phyloP scores from a whole-genome alignment of 352 stramenopile genomes.

The Globisporangium spiculum region DNA sequence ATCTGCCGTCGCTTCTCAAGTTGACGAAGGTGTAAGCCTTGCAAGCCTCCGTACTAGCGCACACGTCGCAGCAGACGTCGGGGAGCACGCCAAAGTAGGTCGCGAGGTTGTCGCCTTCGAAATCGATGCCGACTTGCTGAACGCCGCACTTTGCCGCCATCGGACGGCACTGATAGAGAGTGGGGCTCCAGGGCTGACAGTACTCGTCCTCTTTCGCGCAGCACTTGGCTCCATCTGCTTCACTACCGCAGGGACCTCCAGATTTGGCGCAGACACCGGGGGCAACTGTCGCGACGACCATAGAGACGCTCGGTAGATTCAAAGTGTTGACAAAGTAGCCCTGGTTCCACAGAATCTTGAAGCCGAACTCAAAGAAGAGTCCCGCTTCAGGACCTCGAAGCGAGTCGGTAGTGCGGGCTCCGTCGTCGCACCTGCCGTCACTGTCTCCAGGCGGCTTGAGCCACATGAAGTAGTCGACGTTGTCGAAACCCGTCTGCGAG shows the following conservation, averaged over 20 bases:
- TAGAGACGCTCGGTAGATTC: neutral
- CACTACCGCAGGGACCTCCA: neutral
- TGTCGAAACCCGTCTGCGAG: conserved; percentile 35
- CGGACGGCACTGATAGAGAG: conserved; percentile 6
- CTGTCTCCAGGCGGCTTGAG: conserved; percentile 64
- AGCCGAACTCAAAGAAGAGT: conserved; percentile 53
- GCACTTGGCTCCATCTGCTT: neutral
- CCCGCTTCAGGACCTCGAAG: conserved; percentile 39
- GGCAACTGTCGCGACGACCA: neutral
- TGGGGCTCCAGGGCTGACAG: conserved; percentile 11
- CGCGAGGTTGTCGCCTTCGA: conserved; percentile 5
- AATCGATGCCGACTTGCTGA: conserved; percentile 1
- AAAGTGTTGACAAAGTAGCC: conserved; percentile 51
- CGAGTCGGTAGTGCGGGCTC: conserved; percentile 28
- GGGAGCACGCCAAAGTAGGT: conserved; percentile 2
- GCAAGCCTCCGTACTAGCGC: conserved; percentile 7
- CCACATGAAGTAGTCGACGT: conserved; percentile 73
- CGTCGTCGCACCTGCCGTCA: conserved; percentile 52
- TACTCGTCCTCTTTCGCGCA: neutral
- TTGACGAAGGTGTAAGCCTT: conserved; percentile 23
- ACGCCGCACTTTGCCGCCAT: neutral
- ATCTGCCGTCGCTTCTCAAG: neutral
- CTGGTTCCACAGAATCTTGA: conserved; percentile 61
- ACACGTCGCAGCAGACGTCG: conserved; percentile 15
- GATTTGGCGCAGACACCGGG: neutral